phyloP scores from a whole-genome alignment of 2,329 filamentous ascomycete genomes.

The Penicillium sp. region DNA sequence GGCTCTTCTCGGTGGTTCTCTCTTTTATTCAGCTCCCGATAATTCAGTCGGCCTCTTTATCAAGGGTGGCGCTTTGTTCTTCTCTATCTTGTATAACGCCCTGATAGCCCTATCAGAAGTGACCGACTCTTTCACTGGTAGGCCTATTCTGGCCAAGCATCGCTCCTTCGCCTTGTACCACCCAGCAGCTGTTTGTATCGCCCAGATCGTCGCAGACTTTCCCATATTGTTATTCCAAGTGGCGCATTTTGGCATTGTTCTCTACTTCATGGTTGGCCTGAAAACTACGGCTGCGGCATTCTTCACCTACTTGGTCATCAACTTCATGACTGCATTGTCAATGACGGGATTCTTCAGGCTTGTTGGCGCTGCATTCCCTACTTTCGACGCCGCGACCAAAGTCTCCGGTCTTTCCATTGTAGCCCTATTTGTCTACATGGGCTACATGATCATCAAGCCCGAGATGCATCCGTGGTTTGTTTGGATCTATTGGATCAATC shows the following conservation, averaged over 20 bases:
- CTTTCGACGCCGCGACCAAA: background rate
- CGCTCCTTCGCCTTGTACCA: constrained; percentile 22
- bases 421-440: background rate
- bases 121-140: background rate
- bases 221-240: constrained; percentile 58
- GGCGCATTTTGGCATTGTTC: constrained; percentile 52
- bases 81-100: background rate
- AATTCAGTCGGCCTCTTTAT: background rate
- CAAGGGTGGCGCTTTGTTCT: background rate
- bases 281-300: background rate
- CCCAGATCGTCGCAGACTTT: constrained; percentile 44
- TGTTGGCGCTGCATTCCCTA: background rate
- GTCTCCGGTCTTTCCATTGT: background rate
- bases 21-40: background rate
- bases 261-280: constrained; percentile 52
- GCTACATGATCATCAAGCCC: background rate
- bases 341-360: background rate
- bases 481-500: background rate
- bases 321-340: background rate
- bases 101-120: background rate
- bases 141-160: background rate
- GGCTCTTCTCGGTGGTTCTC: background rate
- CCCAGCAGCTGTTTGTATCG: constrained; percentile 41
- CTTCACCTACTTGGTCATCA: background rate
- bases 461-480: background rate